Evolutionary conservation across 108 stramenopile genomes (phyloP).

Genomic region (Epithemia pelagica): DNA sequence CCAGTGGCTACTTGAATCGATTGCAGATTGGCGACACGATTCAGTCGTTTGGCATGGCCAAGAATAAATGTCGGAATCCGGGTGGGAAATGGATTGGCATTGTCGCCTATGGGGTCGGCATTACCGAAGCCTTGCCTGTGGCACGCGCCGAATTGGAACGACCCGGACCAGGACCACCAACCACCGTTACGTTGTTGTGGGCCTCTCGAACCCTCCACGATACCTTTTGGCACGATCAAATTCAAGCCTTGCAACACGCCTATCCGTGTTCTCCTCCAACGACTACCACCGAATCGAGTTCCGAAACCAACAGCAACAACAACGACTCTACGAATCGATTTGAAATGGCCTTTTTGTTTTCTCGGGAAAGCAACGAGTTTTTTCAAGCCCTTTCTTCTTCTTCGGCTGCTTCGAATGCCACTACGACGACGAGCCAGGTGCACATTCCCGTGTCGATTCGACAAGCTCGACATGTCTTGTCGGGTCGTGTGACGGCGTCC

Average conservation of each 20-base stretch:
- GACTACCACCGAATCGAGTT: not conserved
- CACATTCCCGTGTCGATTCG: not conserved
- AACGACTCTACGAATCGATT: not conserved
- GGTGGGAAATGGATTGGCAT: conserved; percentile 7
- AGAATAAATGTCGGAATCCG: not conserved
- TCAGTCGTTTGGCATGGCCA: conserved; percentile 6
- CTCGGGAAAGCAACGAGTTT: conserved; percentile 1
- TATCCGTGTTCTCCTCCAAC: not conserved
- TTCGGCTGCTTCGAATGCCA: too few relatives aligned
- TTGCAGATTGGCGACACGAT: conserved; percentile 14
- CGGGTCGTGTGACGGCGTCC: not conserved
- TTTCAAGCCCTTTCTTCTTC: not conserved
- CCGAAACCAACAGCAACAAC: not conserved
- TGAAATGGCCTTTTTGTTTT: conserved; percentile 5
- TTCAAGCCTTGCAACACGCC: not conserved
- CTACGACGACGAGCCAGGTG: too few relatives aligned
- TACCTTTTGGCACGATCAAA: conserved; percentile 17
- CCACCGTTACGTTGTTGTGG: conserved; percentile 7
- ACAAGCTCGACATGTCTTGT: not conserved
- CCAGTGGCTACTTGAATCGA: conserved; percentile 18
- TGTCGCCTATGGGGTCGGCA: conserved; percentile 13
- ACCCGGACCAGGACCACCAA: not conserved
- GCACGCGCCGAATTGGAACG: conserved; percentile 12
- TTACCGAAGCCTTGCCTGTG: conserved; percentile 13
- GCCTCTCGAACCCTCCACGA: conserved; percentile 11